Percentiles rank a stretch among this genome's conserved stretches.
phyloP scores from a whole-genome alignment of 306 rosid species.

The Pyrus communis region DNA sequence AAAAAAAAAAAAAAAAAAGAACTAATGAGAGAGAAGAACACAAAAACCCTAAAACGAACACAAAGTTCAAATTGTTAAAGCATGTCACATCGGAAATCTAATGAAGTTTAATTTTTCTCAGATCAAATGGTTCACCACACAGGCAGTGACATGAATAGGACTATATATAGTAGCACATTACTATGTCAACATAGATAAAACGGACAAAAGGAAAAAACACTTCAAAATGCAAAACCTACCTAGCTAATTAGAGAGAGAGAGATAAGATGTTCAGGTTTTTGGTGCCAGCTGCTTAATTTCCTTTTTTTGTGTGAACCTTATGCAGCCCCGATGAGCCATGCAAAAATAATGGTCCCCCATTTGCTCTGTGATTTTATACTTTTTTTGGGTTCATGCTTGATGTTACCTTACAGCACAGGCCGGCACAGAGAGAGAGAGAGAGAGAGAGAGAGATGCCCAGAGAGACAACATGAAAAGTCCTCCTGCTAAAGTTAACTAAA shows the following conservation, averaged over 20 bases:
- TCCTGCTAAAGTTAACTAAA: conserved; percentile 20
- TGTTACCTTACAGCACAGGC: conserved; percentile 50
- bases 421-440: neutral
- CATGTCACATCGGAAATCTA: neutral
- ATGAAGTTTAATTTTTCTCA: neutral
- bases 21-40: neutral
- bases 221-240: neutral
- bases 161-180: neutral
- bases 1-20: too few relatives aligned
- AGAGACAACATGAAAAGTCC: conserved; percentile 18
- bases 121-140: neutral
- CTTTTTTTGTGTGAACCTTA: conserved; percentile 17
- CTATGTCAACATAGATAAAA: neutral
- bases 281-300: neutral
- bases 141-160: neutral
- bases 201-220: neutral
- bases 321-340: conserved; percentile 9
- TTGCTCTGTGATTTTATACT: conserved; percentile 26
- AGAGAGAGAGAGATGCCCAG: neutral
- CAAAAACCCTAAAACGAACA: neutral
- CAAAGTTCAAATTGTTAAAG: neutral
- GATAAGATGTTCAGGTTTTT: neutral
- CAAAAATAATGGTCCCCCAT: conserved; percentile 47
- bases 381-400: conserved; percentile 36
- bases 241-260: neutral